Base-by-base conservation (phyloP, 2,329 filamentous ascomycete species). In the Cylindrodendrum hubeiense region DNA sequence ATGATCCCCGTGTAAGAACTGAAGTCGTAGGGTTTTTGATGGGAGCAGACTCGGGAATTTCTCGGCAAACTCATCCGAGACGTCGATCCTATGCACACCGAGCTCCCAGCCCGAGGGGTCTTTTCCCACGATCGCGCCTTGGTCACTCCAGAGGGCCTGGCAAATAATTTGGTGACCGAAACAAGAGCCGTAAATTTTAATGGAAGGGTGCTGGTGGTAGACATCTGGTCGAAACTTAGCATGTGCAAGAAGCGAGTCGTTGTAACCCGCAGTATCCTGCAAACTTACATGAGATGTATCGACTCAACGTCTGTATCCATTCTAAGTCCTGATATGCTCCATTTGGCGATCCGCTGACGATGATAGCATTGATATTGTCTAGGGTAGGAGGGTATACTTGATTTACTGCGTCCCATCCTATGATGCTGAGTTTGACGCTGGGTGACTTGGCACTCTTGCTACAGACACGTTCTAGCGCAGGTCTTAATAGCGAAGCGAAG, bases 321-420 rank as follows among this genome's bases (percentile, higher is more conserved):
- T 62, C 59, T 15, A 62, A 10, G 24, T 62, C 51, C 43, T 62
- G 22, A 33, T 62, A 62, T 22, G 59, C 59, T 10, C 59, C 52
- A n/a, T 56, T 56, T n/a, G 59, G 51, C 5, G 59, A 62, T 30
- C 59, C 59, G 19, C 19, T 55, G n/a, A 62, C 33, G n/a, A 62
- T 50, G 24, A 62, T 62, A 39, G 39, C 59, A 62, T 62, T 19
- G 22, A 62, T 49, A 10, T 15, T 43, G 5, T 62, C 59, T 3
- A 62, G 37, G 10, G 39, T 28, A 34, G 28, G 19, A 26, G 59
- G 59, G n/a, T 62, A 62, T 33, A 37, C 41, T 46, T 56, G 50
- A 13, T 56, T 56, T n/a, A 50, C 55, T 8, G 44, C 41, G 37
- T 58, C 55, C 43, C 44, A 58, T 17, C 55, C 55, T 15, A 10